Evolutionary conservation across 768 basidiomycete species (phyloP).

Genomic region (Hypholoma fasciculare): DNA sequence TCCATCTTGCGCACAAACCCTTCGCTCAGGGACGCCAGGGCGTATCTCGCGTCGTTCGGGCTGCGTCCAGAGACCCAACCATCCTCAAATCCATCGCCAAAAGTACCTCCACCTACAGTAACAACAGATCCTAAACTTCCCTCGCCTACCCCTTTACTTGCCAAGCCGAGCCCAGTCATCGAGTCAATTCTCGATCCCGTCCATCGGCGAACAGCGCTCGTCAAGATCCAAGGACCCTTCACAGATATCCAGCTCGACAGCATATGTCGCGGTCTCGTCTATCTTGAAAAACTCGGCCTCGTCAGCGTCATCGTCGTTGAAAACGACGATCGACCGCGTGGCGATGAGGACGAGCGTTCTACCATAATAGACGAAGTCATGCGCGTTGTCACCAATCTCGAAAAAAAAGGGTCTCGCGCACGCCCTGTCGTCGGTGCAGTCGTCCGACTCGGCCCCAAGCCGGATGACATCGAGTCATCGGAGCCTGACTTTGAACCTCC

Average conservation of each 20-base stretch:
- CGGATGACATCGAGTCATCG: slow-evolving; percentile 37
- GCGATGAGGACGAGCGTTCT: slow-evolving; percentile 68
- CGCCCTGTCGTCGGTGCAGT: slow-evolving; percentile 88
- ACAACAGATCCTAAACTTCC: slow-evolving; percentile 16
- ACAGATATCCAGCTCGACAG: slow-evolving; percentile 91
- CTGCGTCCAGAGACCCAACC: slow-evolving; percentile 49
- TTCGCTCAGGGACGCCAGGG: slow-evolving; percentile 85
- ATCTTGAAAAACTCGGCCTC: slow-evolving; percentile 93
- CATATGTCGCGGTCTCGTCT: slow-evolving; percentile 90
- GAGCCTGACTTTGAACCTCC: slow-evolving; percentile 44
- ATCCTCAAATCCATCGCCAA: slow-evolving; percentile 25
- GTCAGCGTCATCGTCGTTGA: slow-evolving; percentile 96
- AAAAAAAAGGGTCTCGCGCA: slow-evolving; percentile 82
- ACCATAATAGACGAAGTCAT: slow-evolving; percentile 78
- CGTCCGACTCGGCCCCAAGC: slow-evolving; percentile 80
- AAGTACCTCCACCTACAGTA: slow-evolving; percentile 26
- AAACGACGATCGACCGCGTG: slow-evolving; percentile 70
- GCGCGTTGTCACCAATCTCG: slow-evolving; percentile 79
- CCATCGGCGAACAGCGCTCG: slow-evolving; percentile 84
- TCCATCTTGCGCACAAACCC: slow-evolving; percentile 93
- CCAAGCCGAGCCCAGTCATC: slow-evolving; percentile 55
- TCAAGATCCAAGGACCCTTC: slow-evolving; percentile 97
- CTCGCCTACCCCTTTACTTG: slow-evolving; percentile 31
- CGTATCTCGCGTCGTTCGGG: slow-evolving; percentile 91
- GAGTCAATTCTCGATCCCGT: slow-evolving; percentile 85